Evolutionary conservation across 2,329 filamentous ascomycete genomes (phyloP), one percentile per base, ranked within the genome.

Genomic region (Ceratocystis diversiconidia): DNA sequence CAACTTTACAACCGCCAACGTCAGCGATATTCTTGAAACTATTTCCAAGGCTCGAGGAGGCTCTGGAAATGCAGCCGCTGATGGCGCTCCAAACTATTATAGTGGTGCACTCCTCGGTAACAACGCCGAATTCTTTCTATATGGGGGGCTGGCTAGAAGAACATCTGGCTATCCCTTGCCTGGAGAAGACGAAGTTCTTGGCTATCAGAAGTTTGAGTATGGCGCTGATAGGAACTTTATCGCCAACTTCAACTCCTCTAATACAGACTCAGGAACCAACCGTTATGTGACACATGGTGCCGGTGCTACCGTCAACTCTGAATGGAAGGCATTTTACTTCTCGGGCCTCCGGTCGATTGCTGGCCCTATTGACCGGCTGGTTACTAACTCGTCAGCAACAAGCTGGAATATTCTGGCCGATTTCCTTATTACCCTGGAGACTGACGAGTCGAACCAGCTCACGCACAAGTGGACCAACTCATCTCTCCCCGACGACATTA

Each of bases 271-370:
- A 2, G 73, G 70, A 5, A 72, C 87, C 4, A 88, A 81, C 22
- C 78, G 82, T 61, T 88, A 87, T 70, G 70, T 89, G 25, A 82
- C 85, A 0, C 84, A 81, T 69, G 87, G 87, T 19, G 87, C 81
- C 1, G 80, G 79, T 0, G 84, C 79, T 10, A 88, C 78, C 55
- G 84, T 82, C 0, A 86, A 86, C 0, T 88, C 85, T 0, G 87
- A 90, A 72, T 85, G 88, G 68, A 79, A 84, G 69, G 85, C 85
- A 0, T 90, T 84, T 76, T 89, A 89, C 70, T 88, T 90, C 69
- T 82, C 84, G 0, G 87, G 87, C 0, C 75, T 86, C 72, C 80
- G 76, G 15, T 78, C 82, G 0, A 72, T 76, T 0, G 79, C 75
- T 70, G 83, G 82, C 0, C 74, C 77, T 0, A 79, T 88, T 55